Conservation (phyloP, 2,329 filamentous ascomycete genomes). For the Calonectria henricotiae region DNA sequence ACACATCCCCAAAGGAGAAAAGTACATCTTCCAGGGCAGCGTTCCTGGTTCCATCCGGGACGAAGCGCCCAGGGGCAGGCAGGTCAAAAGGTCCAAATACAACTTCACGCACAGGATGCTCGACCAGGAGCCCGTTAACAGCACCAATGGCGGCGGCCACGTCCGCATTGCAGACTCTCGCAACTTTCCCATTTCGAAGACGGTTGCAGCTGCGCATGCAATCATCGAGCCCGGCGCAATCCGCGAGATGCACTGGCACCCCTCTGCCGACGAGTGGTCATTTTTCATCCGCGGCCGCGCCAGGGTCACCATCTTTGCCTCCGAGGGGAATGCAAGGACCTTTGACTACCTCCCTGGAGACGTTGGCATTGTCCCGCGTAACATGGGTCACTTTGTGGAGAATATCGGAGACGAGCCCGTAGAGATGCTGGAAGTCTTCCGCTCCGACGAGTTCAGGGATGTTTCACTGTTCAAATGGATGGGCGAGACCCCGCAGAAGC, state of each 20-base stretch:
- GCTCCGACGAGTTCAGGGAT: conserved; percentile 80
- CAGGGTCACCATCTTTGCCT: conserved; percentile 82
- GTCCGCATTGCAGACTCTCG: conserved; percentile 84
- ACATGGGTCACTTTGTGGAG: conserved; percentile 88
- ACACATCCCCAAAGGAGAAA: conserved; percentile 77
- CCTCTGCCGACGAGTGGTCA: conserved; percentile 85
- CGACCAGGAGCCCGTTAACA: conserved; percentile 77
- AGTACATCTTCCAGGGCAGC: conserved; percentile 85
- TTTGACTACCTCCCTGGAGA: conserved; percentile 85
- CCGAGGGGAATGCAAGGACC: conserved; percentile 79
- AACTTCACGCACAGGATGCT: conserved; percentile 83
- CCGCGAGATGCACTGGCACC: conserved; percentile 89
- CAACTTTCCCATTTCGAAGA: conserved; percentile 83
- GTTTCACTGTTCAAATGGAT: conserved; percentile 85
- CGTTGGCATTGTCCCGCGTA: conserved; percentile 82
- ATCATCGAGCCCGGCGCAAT: conserved; percentile 81
- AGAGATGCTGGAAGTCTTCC: conserved; percentile 84
- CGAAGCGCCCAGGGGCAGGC: conserved; percentile 74
- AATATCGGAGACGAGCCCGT: conserved; percentile 84
- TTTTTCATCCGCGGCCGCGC: conserved; percentile 83
- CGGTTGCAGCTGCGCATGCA: conserved; percentile 81
- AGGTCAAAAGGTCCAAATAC: conserved; percentile 77
- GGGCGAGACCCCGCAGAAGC: conserved; percentile 78
- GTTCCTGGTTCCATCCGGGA: conserved; percentile 76
- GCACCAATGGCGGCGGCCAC: conserved; percentile 73